phyloP scores from a whole-genome alignment of 2,329 filamentous ascomycete genomes.

The Dendrostoma leiphaemia region DNA sequence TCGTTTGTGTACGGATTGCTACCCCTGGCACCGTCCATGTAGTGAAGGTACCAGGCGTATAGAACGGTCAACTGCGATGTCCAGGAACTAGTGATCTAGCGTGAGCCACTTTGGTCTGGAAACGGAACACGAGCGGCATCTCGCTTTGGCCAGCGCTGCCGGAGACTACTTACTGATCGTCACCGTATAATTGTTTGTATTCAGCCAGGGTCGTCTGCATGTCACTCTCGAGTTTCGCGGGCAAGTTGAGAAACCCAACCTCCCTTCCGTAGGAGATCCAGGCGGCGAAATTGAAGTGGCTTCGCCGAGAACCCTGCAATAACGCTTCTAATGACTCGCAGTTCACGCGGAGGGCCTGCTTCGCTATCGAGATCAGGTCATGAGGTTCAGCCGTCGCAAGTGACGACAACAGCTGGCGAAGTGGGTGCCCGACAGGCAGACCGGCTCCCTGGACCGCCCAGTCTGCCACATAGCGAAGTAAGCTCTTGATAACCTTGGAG shows the following conservation, averaged over 20 bases:
- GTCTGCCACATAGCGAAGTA: background rate
- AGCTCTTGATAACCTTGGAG: background rate
- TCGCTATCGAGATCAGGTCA: background rate
- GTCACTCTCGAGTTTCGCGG: background rate
- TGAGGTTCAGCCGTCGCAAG: background rate
- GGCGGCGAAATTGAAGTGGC: conserved; percentile 2
- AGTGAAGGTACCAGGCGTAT: conserved; percentile 6
- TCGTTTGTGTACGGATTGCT: conserved; percentile 3
- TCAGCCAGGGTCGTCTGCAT: background rate
- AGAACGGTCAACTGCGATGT: conserved; percentile 5
- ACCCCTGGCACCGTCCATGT: background rate
- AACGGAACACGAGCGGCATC: no score
- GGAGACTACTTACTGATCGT: conserved; percentile 3
- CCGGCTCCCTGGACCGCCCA: background rate
- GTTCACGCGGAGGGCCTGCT: background rate
- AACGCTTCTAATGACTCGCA: background rate
- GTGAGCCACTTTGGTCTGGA: no score
- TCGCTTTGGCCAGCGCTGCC: rapidly evolving
- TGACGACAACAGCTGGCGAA: background rate
- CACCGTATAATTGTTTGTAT: background rate
- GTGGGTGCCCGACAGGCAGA: background rate
- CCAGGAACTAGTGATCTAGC: background rate
- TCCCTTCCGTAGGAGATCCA: conserved; percentile 8
- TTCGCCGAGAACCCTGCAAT: background rate
- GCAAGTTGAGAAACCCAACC: background rate